Evolutionary conservation across 345 rosid species (phyloP).

Genomic region (Brassica cretica): DNA sequence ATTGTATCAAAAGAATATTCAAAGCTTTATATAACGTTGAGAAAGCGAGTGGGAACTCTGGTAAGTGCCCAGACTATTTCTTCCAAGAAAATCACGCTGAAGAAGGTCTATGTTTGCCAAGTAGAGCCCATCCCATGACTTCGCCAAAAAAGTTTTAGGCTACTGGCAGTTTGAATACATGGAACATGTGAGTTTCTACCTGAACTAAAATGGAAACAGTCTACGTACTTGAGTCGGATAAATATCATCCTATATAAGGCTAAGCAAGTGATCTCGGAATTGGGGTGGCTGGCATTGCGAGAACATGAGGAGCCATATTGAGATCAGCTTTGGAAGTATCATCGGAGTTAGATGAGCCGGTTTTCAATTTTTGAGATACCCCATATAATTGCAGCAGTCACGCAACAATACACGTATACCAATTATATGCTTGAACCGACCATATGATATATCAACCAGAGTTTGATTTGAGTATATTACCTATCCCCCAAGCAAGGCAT

Average conservation of each 20-base stretch:
- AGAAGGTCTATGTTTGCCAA: too few relatives aligned
- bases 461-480: not conserved
- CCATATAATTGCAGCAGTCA: conserved; percentile 61
- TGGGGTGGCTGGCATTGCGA: conserved; percentile 94
- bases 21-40: too few relatives aligned
- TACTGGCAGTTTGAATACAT: not conserved
- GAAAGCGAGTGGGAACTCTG: too few relatives aligned
- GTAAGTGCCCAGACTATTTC: too few relatives aligned
- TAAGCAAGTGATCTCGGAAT: conserved; percentile 81
- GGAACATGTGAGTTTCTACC: conserved; percentile 21
- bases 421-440: not conserved
- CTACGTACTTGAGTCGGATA: conserved; percentile 78
- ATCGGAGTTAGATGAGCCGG: conserved; percentile 37
- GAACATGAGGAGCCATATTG: conserved; percentile 91
- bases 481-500: conserved; percentile 6
- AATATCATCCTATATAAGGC: conserved; percentile 80
- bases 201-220: not conserved
- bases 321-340: conserved; percentile 50
- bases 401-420: conserved; percentile 16
- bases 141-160: too few relatives aligned
- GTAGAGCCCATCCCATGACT: too few relatives aligned
- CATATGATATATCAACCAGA: not conserved
- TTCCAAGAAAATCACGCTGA: too few relatives aligned
- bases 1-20: too few relatives aligned
- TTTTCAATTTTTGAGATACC: conserved; percentile 52